Evolutionary conservation across 108 stramenopile genomes (phyloP).

Genomic region (Pelagomonas calceolata): DNA sequence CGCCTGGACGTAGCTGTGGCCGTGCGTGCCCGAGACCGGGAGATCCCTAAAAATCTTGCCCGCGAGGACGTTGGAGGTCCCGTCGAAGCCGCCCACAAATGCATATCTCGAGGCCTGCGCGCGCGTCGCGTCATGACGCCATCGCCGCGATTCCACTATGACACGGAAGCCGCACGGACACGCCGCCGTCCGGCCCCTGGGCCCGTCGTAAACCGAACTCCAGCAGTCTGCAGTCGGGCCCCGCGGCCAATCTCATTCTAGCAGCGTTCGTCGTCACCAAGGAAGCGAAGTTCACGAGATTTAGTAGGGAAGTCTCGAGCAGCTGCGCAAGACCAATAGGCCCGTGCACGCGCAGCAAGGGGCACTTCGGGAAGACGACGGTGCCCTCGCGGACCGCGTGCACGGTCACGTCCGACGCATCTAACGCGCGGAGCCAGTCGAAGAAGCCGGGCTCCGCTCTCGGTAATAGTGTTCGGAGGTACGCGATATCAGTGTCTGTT

Average conservation of each 20-base stretch:
- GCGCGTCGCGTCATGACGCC: not conserved
- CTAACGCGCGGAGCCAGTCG: constrained; percentile 56
- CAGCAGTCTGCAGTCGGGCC: constrained; percentile 50
- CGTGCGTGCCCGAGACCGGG: constrained; percentile 81
- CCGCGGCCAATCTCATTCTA: constrained; percentile 81
- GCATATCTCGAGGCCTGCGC: constrained; percentile 82
- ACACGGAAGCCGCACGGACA: constrained; percentile 48
- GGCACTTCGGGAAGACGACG: constrained; percentile 11
- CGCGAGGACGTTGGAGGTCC: constrained; percentile 84
- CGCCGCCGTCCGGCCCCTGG: constrained; percentile 93
- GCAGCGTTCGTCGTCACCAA: constrained; percentile 79
- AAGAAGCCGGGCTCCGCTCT: constrained; percentile 67
- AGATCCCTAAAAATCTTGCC: constrained; percentile 65
- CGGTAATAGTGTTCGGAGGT: constrained; percentile 54
- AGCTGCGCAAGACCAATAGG: constrained; percentile 83
- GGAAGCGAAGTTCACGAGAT: constrained; percentile 79
- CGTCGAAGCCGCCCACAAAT: constrained; percentile 89
- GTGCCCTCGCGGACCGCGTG: constrained; percentile 70
- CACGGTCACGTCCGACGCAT: constrained; percentile 56
- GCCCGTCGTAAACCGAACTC: constrained; percentile 96
- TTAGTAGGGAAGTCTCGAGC: constrained; percentile 88
- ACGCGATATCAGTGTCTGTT: constrained; percentile 60
- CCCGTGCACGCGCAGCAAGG: constrained; percentile 66
- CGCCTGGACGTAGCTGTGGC: constrained; percentile 87
- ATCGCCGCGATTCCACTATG: not conserved